Conservation (phyloP, 129 eudicot species). For the Logfia minima region DNA sequence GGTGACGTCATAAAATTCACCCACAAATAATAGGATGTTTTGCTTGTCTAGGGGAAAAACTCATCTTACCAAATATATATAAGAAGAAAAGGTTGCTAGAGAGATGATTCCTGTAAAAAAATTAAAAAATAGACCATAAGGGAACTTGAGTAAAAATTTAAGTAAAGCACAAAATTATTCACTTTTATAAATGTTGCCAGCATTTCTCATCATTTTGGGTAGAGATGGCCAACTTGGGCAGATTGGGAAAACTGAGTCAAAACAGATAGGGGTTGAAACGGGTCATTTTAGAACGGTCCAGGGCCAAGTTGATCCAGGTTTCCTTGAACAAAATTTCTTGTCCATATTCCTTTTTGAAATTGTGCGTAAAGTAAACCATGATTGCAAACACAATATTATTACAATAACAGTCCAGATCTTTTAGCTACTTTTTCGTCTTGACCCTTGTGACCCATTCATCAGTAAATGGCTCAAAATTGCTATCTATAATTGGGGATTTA, state of each 20-base stretch:
- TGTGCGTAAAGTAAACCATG: too few relatives aligned
- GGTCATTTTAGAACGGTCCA: too few relatives aligned
- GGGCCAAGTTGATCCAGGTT: too few relatives aligned
- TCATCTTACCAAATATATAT: conserved; percentile 82
- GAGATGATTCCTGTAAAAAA: conserved; percentile 76
- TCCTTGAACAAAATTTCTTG: background rate
- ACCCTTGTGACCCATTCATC: background rate
- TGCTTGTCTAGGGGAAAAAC: conserved; percentile 15
- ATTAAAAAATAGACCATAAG: conserved; percentile 17
- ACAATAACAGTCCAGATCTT: background rate
- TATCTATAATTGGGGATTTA: background rate
- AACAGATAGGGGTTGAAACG: too few relatives aligned
- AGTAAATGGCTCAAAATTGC: background rate
- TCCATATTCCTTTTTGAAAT: background rate
- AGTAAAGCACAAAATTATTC: background rate
- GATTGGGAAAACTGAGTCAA: too few relatives aligned
- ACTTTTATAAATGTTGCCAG: background rate
- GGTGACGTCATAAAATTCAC: background rate
- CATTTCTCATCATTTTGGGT: background rate
- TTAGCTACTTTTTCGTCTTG: background rate
- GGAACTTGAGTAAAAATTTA: background rate
- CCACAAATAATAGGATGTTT: background rate
- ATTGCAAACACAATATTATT: background rate
- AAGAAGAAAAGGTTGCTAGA: conserved; percentile 97
- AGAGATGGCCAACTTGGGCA: too few relatives aligned